Evolutionary conservation across 345 rosid species (phyloP), one percentile per base, ranked within the genome.

Genomic region (Viola odorata): DNA sequence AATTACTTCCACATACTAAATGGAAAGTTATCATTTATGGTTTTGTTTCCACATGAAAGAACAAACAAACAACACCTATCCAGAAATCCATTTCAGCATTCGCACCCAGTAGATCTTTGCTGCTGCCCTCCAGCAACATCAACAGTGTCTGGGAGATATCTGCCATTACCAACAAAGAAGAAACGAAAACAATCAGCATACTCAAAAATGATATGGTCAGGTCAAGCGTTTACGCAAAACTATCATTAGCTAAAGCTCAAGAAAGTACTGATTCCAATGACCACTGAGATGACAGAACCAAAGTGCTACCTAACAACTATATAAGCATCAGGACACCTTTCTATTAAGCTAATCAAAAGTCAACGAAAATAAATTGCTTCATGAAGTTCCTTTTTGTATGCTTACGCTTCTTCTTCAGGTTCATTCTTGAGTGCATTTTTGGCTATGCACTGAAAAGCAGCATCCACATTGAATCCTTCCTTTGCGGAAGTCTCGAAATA

Each of bases 401-500:
- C 96, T 77, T 77, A 88, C 96, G 78, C 66, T 55, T 88, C 97
- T 76, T 91, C 96, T 75, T 88, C 88, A 23, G 94, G 94, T 70
- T 86, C 96, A 70, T 85, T 91, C 77, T 88, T 88, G 14, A 91
- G 85, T 3, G 98, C 96, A 60, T 91, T 80, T 67, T 86, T 88
- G 53, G 96, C 90, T 70, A 91, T 84, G 68, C 88, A 81, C 64
- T 84, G 81, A 63, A 91, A 91, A 71, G 94, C 94, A 12, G 77
- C 91, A 41, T 91, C 98, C 4, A 91, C 96, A 13, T 91, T 91
- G 70, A 84, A 78, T 15, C 97, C 97, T 80, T 91, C 97, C 69
- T 88, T 88, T 0, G 98, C 96, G 1, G 96, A 88, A 32, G 98
- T 91, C 76, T 91, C 96, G 56, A 88, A 91, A 69, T 91, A 88